Base-by-base conservation (phyloP, 495 filamentous ascomycete species). In the Neurospora tetraspora region DNA sequence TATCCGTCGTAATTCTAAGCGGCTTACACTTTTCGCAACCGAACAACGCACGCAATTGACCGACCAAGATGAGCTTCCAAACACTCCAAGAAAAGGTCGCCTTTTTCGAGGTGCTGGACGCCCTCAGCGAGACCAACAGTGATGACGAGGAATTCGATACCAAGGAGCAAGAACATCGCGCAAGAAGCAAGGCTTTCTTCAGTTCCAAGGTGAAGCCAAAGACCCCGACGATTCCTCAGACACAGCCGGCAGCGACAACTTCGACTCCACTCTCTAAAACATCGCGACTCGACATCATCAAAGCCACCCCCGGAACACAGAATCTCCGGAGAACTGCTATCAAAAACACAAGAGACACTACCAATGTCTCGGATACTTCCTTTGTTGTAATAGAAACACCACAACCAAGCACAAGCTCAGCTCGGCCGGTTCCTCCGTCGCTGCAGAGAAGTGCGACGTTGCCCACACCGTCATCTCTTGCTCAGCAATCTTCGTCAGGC, bases 31-130 rank as follows among this genome's bases (percentile, higher is more conserved):
- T 53, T 6, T 59, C 23, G 11, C 10, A 59, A 7, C 45, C n/a
- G n/a, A 61, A 9, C 27, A 34, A 61, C 27, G 27, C 23, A 8
- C 69, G 39, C 38, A 45, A 70, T 59, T 2, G 0, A 5, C 10
- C 47, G 20, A 59, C 7, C 53, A 65, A 71, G 8, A 78, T 80
- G 78, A 69, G 43, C 18, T 71, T 71, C 12, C 72, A 42, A 16
- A 65, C 76, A 11, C 65, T 79, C 12, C 27, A 70, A 10, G 78
- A 79, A 40, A 81, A 81, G 59, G 23, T 71, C 18, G 73, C 76
- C 10, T 80, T 80, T 59, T 81, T 81, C 34, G 69, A 75, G 9
- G 59, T 68, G 18, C 43, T 81, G n/a, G 76, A 80, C 42, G 74
- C 75, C 1, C 74, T 81, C 5, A 34, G 14, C 14, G 74, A 76